phyloP scores from a whole-genome alignment of 148 eudicot species.

The Rhododendron ferrugineum region DNA sequence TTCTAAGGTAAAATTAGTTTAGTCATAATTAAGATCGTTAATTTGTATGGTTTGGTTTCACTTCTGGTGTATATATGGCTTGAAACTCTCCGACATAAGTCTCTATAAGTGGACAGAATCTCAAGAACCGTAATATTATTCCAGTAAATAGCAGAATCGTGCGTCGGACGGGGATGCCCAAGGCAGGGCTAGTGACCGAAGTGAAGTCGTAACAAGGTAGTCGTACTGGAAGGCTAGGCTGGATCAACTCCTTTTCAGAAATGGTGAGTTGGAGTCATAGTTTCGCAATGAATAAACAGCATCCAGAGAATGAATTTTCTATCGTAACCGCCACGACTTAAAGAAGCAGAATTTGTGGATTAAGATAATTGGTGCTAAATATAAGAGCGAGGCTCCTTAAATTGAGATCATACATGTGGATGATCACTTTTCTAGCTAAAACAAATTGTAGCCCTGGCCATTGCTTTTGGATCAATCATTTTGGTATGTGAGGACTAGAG shows the following conservation, averaged over 20 bases:
- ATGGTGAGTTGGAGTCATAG: neutral
- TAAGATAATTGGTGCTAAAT: neutral
- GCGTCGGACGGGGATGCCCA: no score
- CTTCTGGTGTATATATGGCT: neutral
- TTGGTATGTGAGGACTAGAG: slow-evolving; percentile 5
- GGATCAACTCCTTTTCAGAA: no score
- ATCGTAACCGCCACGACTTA: neutral
- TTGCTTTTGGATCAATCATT: neutral
- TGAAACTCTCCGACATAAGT: neutral
- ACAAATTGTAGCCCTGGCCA: neutral
- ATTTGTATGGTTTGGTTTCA: neutral
- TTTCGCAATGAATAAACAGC: neutral
- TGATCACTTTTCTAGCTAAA: slow-evolving; percentile 16
- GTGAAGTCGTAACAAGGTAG: no score
- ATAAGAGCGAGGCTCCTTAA: neutral
- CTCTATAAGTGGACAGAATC: neutral
- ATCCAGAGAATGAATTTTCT: neutral
- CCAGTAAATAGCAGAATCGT: neutral
- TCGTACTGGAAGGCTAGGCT: no score
- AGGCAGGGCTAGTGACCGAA: no score
- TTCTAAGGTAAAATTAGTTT: neutral
- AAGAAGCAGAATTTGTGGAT: neutral
- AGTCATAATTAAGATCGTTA: neutral
- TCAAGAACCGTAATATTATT: no score
- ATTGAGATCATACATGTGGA: slow-evolving; percentile 8